Conservation (phyloP, 2,329 filamentous ascomycete genomes). For the Pestalotiopsis sp. region DNA sequence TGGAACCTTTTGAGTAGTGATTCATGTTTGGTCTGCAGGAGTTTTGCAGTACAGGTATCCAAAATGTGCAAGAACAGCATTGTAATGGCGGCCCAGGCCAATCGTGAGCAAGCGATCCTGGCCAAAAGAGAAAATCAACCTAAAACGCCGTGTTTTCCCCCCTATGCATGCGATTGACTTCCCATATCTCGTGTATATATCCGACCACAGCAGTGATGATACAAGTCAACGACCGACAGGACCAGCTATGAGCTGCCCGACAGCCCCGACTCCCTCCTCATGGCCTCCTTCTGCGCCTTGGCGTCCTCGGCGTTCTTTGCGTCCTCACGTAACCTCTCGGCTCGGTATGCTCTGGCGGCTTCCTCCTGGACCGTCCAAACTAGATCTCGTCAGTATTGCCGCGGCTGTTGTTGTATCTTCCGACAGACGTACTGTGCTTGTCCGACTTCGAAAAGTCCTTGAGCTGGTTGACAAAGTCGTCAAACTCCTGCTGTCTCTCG, state of each 20-base stretch:
- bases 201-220: not conserved
- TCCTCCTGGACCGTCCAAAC: constrained; percentile 50
- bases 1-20: not conserved
- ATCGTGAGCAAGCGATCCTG: not conserved
- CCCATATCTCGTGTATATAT: not conserved
- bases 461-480: constrained; percentile 80
- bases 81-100: not conserved
- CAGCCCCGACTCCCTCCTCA: constrained; percentile 39
- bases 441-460: constrained; percentile 91
- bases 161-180: not conserved
- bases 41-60: not conserved
- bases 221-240: not conserved
- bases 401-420: not conserved
- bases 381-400: constrained; percentile 23
- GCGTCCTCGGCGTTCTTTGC: constrained; percentile 39
- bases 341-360: constrained; percentile 36
- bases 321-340: constrained; percentile 37
- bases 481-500: constrained; percentile 81
- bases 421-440: constrained; percentile 72
- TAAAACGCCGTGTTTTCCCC: not conserved
- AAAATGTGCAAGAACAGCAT: too few relatives aligned
- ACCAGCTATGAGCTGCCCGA: not conserved
- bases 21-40: not conserved
- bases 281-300: constrained; percentile 41
- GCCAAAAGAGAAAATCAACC: not conserved